Percentiles rank a stretch among this genome's conserved stretches.
These are phyloP conservation scores for Tinospora cordifolia DNA, from an alignment of 164 flowering plant genomes.

Conservation along the genomic window DNA sequence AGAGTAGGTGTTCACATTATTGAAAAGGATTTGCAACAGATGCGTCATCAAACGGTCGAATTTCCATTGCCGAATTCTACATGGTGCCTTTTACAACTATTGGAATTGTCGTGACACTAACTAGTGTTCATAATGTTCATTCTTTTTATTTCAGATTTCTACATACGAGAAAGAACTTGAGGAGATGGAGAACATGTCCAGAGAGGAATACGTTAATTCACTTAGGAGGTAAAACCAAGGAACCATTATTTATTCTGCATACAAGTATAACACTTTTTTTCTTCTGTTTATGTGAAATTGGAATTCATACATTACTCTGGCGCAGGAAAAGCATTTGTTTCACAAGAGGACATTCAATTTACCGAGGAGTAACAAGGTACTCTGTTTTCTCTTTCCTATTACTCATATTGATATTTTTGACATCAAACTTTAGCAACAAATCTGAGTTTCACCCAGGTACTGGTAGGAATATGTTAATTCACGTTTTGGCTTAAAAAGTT, in stretches of 20 bases:
- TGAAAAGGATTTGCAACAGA: neutral
- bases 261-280: neutral
- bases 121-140: neutral
- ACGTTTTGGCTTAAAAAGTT: neutral
- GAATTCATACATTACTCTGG: neutral
- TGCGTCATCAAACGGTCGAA: neutral
- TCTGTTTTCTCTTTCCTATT: neutral
- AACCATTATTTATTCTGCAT: neutral
- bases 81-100: neutral
- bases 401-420: neutral
- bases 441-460: neutral
- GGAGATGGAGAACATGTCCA: conserved; percentile 22
- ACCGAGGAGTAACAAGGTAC: conserved; percentile 31
- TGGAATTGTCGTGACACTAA: neutral
- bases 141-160: conserved; percentile 16
- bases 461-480: neutral
- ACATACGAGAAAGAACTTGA: conserved; percentile 21
- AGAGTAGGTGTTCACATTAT: too few species aligned
- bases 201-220: conserved; percentile 23
- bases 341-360: conserved; percentile 27
- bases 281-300: too few species aligned
- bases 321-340: conserved; percentile 25
- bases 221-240: conserved; percentile 20
- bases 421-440: neutral
- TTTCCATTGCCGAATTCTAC: neutral